Base-by-base conservation (phyloP, 352 stramenopile species). In the Phytophthora lateralis region DNA sequence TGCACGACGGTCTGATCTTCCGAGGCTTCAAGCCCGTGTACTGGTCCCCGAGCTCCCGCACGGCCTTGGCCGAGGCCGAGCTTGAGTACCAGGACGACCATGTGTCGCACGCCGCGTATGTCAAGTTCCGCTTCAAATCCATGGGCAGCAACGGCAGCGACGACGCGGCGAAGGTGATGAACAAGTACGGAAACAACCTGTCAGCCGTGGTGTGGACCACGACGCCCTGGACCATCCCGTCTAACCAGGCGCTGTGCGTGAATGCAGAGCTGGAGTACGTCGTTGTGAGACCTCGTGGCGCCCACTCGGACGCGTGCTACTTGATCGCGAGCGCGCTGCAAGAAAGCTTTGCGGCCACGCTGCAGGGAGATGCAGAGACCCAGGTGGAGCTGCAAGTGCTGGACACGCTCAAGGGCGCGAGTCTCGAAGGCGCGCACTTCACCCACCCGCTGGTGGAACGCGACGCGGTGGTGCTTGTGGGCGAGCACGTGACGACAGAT, bases 71-170 rank as follows among this genome's bases (percentile, higher is more conserved):
- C 15, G 98, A 99, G 76, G 96, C 97, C 0, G 98, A 99, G 76
- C 81, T 99, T 37, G 97, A 99, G 80, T 99, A 99, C 76, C 69
- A 86, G n/a, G 95, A 99, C 55, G 85, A 98, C 62, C 97, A 99
- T 74, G 73, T 97, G 15, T 98, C 93, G n/a, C 96, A 97, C 46
- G 97, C 91, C 4, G 97, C 98, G 35, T 99, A 98, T 74, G 86
- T 98, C 30, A 79, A 75, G 32, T 98, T 99, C 69, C 75, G 83
- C 46, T 70, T 79, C 27, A 57, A 62, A 0, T 64, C 62, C 4
- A 63, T 82, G 39, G 77, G 81, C 0, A 30, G 42, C 2, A 71
- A 73, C 18, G 21, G 21, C 21, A 24, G 3, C 21, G 21, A 24
- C 21, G 38, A 73, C 2, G 54, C 63, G 35, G 54, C 74, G 26